Percentiles rank a stretch among this genome's conserved stretches.
These are phyloP conservation scores for Lipomyces japonicus DNA, from an alignment of 805 yeast species.

Conservation along the genomic window DNA sequence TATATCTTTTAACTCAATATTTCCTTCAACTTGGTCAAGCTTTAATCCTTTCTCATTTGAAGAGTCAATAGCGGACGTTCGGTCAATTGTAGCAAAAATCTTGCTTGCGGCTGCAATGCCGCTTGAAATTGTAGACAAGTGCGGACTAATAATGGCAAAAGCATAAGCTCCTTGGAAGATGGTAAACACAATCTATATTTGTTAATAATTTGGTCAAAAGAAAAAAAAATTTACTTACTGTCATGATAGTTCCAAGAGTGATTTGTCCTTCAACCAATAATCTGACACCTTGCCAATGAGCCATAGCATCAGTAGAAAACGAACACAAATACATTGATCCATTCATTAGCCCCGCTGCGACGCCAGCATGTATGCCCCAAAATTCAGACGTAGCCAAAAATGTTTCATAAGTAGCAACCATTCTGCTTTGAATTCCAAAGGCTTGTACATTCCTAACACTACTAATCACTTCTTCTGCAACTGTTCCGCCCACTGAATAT, in stretches of 20 bases:
- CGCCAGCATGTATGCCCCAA: constrained; percentile 15
- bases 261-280: constrained; percentile 19
- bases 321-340: constrained; percentile 30
- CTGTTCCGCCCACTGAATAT: constrained; percentile 28
- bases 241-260: constrained; percentile 22
- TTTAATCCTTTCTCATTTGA: constrained; percentile 26
- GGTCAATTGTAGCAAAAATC: constrained; percentile 42
- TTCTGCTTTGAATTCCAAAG: constrained; percentile 41
- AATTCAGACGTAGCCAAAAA: constrained; percentile 30
- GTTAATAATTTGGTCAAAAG: not conserved
- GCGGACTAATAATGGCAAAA: constrained; percentile 41
- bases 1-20: constrained; percentile 75
- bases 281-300: constrained; percentile 34
- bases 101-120: constrained; percentile 41
- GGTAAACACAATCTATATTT: constrained; percentile 30
- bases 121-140: constrained; percentile 37
- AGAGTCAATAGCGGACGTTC: constrained; percentile 40
- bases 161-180: constrained; percentile 43
- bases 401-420: constrained; percentile 35
- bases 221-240: constrained; percentile 7
- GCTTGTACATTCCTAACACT: constrained; percentile 43
- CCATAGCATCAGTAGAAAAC: constrained; percentile 31
- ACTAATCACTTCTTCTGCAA: constrained; percentile 42
- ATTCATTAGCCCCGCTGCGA: constrained; percentile 33
- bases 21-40: constrained; percentile 45